Conservation (phyloP, 352 stramenopile genomes). For the Globisporangium abappressorium region DNA sequence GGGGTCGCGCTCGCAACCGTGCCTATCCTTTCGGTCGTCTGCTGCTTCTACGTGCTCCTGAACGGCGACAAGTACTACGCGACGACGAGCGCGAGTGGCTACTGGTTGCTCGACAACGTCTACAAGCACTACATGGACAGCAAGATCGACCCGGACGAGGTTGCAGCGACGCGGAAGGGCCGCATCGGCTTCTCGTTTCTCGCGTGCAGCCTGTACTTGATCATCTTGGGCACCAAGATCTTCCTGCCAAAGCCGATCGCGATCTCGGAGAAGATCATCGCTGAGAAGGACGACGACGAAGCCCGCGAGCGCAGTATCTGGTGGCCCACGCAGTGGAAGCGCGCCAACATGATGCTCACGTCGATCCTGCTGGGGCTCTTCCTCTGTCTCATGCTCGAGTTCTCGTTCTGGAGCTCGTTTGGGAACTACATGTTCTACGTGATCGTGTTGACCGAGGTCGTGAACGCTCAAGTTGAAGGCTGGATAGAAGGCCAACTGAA, state of each 20-base stretch:
- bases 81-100: constrained; percentile 37
- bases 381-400: constrained; percentile 93
- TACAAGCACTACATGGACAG: constrained; percentile 86
- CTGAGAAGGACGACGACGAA: constrained; percentile 78
- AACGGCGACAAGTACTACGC: constrained; percentile 53
- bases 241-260: constrained; percentile 92
- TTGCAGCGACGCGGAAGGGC: constrained; percentile 67
- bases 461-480: constrained; percentile 84
- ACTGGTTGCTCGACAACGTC: constrained; percentile 79
- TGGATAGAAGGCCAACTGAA: constrained; percentile 90
- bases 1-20: constrained; percentile 88
- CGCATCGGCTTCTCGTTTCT: constrained; percentile 94
- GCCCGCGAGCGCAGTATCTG: constrained; percentile 72
- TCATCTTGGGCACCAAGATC: constrained; percentile 79
- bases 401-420: constrained; percentile 95
- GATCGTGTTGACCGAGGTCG: constrained; percentile 91
- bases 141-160: constrained; percentile 76
- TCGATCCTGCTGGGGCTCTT: constrained; percentile 92
- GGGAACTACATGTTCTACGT: constrained; percentile 96
- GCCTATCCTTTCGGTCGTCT: constrained; percentile 78
- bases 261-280: constrained; percentile 87
- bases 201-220: constrained; percentile 85
- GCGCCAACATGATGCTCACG: constrained; percentile 94
- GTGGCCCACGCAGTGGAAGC: constrained; percentile 93
- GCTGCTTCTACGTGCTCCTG: constrained; percentile 64